These are phyloP conservation scores for Mrakia frigida DNA, from an alignment of 768 basidiomycete genomes.

Conservation along the genomic window DNA sequence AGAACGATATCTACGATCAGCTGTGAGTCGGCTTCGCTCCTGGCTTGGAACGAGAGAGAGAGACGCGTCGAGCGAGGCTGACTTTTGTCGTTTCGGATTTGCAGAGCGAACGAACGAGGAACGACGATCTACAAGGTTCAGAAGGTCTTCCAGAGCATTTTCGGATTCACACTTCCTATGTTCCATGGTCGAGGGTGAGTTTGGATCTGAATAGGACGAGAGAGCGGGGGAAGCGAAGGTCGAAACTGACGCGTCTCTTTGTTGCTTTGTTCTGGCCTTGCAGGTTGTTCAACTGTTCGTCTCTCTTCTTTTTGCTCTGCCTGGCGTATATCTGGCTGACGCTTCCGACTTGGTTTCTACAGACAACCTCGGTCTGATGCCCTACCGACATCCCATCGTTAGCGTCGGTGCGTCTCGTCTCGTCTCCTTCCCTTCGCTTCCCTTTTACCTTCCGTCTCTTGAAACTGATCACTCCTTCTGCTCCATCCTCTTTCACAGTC, in stretches of 20 bases:
- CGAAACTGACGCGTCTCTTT: not conserved
- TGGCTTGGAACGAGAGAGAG: not conserved
- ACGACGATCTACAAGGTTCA: slow-evolving; percentile 81
- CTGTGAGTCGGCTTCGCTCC: slow-evolving; percentile 51
- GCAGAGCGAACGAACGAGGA: slow-evolving; percentile 70
- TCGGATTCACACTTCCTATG: slow-evolving; percentile 94
- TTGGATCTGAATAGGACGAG: not conserved
- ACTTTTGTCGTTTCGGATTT: not conserved
- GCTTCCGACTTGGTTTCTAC: not conserved
- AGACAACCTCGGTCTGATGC: slow-evolving; percentile 95
- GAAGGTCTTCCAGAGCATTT: slow-evolving; percentile 81
- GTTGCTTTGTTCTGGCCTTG: not conserved
- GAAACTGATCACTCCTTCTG: not conserved
- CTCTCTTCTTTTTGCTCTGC: not conserved
- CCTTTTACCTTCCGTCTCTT: not conserved
- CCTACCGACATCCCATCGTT: slow-evolving; percentile 91
- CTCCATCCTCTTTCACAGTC: slow-evolving; percentile 50
- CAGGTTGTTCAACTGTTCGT: slow-evolving; percentile 76
- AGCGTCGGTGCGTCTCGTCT: slow-evolving; percentile 74
- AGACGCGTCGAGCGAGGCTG: not conserved
- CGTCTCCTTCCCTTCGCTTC: too few species aligned
- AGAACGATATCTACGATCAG: slow-evolving; percentile 99
- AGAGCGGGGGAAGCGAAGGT: not conserved
- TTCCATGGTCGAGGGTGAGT: slow-evolving; percentile 83
- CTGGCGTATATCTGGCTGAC: too few species aligned